Evolutionary conservation across 371 early-diverging fungal genomes (phyloP), one percentile per base, ranked within the genome.

Genomic region (Parasitella parasitica): DNA sequence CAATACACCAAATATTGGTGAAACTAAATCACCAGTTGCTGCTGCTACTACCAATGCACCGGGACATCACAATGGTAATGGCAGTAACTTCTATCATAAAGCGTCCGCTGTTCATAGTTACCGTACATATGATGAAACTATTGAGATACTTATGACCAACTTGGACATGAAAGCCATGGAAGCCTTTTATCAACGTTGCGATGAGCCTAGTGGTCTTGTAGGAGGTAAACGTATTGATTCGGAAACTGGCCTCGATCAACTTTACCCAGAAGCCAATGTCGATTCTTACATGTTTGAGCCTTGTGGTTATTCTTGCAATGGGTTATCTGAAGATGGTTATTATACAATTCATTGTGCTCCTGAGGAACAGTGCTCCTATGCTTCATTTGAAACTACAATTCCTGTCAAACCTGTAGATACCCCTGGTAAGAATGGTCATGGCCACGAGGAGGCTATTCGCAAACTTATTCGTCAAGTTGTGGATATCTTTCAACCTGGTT

Each of bases 271-370:
- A 12, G 87, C 93, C 11, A 75, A 81, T 35, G 79, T 91, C 52
- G 96, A 97, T 73, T 91, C 94, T 41, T 94, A 79, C 71, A 67
- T 95, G 66, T 97, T 96, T 75, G 86, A 90, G 53, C 97, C 97
- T 5, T 96, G 97, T 70, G 98, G 98, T 4, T 96, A 94, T 69
- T 95, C 96, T 20, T 84, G 91, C 70, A 97, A 97, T 63, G 96
- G 92, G 1, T 71, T 96, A 20, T 84, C 84, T 46, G 75, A 82
- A 20, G 88, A 86, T 53, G 88, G 91, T 59, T 97, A 96, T 75
- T 96, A 87, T 71, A 96, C 94, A 28, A 91, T 96, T 71, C 98
- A 97, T 65, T 96, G 96, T 18, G 96, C 98, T 22, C 98, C 98
- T 6, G 98, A 97, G 72, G 90, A 87, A n/a, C 80, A 81, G 59